A percentile compares a stretch with the other conserved stretches of the same genome.
phyloP scores from a whole-genome alignment of 129 eudicot genomes.

The Tagetes patula region DNA sequence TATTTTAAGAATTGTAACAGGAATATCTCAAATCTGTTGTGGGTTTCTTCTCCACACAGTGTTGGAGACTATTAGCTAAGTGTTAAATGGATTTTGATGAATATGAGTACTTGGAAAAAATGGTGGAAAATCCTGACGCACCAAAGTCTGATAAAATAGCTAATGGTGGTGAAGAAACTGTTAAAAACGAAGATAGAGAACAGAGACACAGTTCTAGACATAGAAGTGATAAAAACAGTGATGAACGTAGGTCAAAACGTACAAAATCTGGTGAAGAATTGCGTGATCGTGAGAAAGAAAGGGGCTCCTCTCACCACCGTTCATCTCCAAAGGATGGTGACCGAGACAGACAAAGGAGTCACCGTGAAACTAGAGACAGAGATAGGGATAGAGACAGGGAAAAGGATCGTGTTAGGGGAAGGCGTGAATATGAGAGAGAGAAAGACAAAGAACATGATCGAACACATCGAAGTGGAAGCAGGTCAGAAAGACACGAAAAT shows the following conservation, averaged over 20 bases:
- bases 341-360: conserved; percentile 53
- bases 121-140: conserved; percentile 62
- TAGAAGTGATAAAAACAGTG: conserved; percentile 46
- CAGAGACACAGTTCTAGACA: conserved; percentile 57
- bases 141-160: conserved; percentile 43
- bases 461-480: conserved; percentile 50
- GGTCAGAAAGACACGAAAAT: conserved; percentile 51
- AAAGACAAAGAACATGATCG: conserved; percentile 45
- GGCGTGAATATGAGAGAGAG: conserved; percentile 46
- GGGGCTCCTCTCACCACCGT: conserved; percentile 54
- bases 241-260: conserved; percentile 56
- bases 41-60: conserved; percentile 14
- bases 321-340: conserved; percentile 75
- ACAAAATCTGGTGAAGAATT: conserved; percentile 56
- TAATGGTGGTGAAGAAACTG: conserved; percentile 52
- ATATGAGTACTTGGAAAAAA: conserved; percentile 77
- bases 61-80: conserved; percentile 3
- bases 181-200: conserved; percentile 47
- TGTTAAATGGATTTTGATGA: conserved; percentile 77
- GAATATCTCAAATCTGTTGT: conserved; percentile 15
- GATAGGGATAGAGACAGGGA: conserved; percentile 48
- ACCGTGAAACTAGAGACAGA: conserved; percentile 57
- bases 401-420: conserved; percentile 43
- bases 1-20: not conserved
- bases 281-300: conserved; percentile 66